Evolutionary conservation across 2,329 filamentous ascomycete genomes (phyloP), one percentile per base, ranked within the genome.

Genomic region (Cercospora beticola): DNA sequence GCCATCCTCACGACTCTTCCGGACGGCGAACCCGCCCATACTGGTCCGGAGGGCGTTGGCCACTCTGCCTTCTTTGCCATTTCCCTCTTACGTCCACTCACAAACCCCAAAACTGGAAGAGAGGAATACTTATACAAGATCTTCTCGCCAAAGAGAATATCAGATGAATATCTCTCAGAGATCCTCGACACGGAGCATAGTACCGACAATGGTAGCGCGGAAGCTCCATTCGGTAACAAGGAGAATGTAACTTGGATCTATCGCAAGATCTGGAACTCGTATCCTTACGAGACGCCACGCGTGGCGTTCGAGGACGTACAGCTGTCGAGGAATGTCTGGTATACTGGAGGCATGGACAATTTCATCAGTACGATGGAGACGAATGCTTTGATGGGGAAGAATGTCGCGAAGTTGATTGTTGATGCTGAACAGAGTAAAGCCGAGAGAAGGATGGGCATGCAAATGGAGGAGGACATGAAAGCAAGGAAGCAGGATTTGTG

Each of bases 281-380:
- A 98, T 78, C 95, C 95, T 0, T 89, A 92, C 71, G 88, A 93
- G 74, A 87, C 89, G n/a, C 94, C 94, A 0, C 87, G 93, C 0
- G 89, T 93, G 0, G 94, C 91, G 0, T 99, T 98, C 78, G 93
- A 97, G 73, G 90, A 95, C 69, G 87, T 90, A 3, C 83, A 89
- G 70, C 78, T 97, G 3, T 89, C 87, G 5, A 80, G 86, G 6
- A 87, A 88, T 0, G 75, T 94, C 14, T 95, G 86, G 85, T 89
- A 90, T 74, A 89, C 87, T 5, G 83, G 84, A 63, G 86, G 86
- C 0, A 96, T 98, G 54, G 94, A 98, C 81, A 90, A 90, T 73
- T 97, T 99, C 78, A 96, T 98, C 73, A 95, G 91, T 9, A 97
- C 93, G 0, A 98, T 99, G 95, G 95, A 99, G 83, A 97, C 95